Percentiles rank a stretch among this genome's conserved stretches.
These are phyloP conservation scores for Trypanosoma mega DNA, from an alignment of 208 protist species.

Conservation along the genomic window DNA sequence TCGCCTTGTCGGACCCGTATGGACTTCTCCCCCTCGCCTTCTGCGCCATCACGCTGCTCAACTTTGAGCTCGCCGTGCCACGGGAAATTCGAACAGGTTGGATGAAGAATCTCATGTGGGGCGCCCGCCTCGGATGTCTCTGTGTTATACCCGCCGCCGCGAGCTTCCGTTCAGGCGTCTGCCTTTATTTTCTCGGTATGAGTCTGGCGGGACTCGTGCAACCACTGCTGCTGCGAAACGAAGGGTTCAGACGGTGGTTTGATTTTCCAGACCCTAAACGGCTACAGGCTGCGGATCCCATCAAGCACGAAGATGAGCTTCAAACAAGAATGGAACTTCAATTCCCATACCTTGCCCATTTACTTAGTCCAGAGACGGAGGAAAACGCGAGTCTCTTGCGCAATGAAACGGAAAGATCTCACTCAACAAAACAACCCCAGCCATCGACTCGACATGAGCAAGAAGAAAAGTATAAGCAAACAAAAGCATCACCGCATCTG, in stretches of 20 bases:
- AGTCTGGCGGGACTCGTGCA: slow-evolving; percentile 77
- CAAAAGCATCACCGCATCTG: background rate
- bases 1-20: slow-evolving; percentile 74
- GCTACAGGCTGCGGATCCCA: background rate
- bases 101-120: slow-evolving; percentile 83
- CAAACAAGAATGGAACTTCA: slow-evolving; percentile 63
- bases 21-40: slow-evolving; percentile 58
- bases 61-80: slow-evolving; percentile 83
- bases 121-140: slow-evolving; percentile 68
- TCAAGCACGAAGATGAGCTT: slow-evolving; percentile 37
- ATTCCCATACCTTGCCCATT: slow-evolving; percentile 77
- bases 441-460: too few species aligned
- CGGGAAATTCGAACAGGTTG: slow-evolving; percentile 69
- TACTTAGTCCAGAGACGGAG: slow-evolving; percentile 64
- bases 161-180: slow-evolving; percentile 72
- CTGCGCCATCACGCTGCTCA: slow-evolving; percentile 69
- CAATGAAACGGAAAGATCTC: slow-evolving; percentile 12
- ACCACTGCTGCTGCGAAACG: slow-evolving; percentile 61
- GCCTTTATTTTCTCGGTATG: slow-evolving; percentile 89
- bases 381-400: slow-evolving; percentile 59
- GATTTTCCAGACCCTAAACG: slow-evolving; percentile 42
- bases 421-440: slow-evolving; percentile 1
- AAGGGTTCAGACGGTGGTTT: slow-evolving; percentile 45
- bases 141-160: slow-evolving; percentile 58
- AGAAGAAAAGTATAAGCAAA: too few species aligned